Evolutionary conservation across 2,329 filamentous ascomycete genomes (phyloP), one percentile per base, ranked within the genome.

Genomic region (Diatrype stigma): DNA sequence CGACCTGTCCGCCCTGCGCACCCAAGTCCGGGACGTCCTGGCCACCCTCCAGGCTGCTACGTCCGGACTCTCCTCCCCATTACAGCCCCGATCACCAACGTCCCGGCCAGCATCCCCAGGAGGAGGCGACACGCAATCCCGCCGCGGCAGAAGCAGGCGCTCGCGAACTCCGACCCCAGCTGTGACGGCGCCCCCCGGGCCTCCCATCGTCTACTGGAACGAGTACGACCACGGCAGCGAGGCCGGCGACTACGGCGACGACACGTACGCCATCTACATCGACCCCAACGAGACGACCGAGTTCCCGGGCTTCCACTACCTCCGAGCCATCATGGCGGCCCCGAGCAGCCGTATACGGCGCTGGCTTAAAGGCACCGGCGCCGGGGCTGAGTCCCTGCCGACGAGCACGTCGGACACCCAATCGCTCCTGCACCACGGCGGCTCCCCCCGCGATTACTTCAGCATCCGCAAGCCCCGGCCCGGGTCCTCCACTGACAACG

Each of bases 171-270:
- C 37, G 6, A 19, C 37, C 19, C 37, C 37, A 10, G 19, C 37
- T 35, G 48, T 23, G 40, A 57, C 48, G 10, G 30, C 56, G 8
- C 50, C 46, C n/a, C n/a, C n/a, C n/a, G n/a, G n/a, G 34, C 54
- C 48, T 14, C 56, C 48, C n/a, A 50, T 53, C 11, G 47, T 50
- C 55, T 94, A 93, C 64, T 95, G 90, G 89, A 93, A 89, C 67
- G 90, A 95, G 67, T 94, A 93, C 67, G 90, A 95, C 58, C 73
- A 92, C 64, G 88, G 87, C 8, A 90, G 89, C 64, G 87, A 91
- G 49, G 73, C 70, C 2, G 80, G 77, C 10, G 57, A 60, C 42
- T 48, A 60, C 46, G 82, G 78, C 42, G 78, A 81, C 34, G 79
- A 82, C 28, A 78, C 78, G 28, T 94, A 90, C 66, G 78, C 82